A percentile compares a stretch with the other conserved stretches of the same genome.
Evolutionary conservation across 1,139 yeast genomes (phyloP).

Genomic region (Debaryomyces sp.): DNA sequence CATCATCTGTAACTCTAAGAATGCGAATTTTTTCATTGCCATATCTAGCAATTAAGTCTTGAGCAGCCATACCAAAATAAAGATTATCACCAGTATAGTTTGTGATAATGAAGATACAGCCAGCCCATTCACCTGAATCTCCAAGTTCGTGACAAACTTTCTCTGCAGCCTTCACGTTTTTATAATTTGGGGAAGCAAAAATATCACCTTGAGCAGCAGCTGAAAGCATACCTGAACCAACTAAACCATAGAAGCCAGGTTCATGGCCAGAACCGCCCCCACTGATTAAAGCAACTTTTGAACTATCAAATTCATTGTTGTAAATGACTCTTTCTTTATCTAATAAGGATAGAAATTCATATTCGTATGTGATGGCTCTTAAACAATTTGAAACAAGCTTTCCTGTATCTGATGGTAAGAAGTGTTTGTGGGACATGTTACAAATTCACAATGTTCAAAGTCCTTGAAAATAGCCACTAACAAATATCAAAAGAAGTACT

Average conservation of each 20-base stretch:
- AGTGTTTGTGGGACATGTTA: constrained; percentile 18
- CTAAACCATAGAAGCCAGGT: constrained; percentile 49
- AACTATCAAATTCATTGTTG: constrained; percentile 28
- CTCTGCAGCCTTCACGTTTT: constrained; percentile 42
- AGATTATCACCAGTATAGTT: constrained; percentile 37
- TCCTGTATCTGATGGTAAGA: constrained; percentile 22
- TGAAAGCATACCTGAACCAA: constrained; percentile 46
- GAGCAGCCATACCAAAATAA: constrained; percentile 34
- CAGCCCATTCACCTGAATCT: constrained; percentile 23
- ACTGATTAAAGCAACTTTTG: constrained; percentile 36
- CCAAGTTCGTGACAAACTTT: constrained; percentile 12
- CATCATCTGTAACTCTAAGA: constrained; percentile 44
- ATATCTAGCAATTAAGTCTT: constrained; percentile 3
- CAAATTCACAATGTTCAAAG: background rate
- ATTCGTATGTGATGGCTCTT: constrained; percentile 18
- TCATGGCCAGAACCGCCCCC: constrained; percentile 55
- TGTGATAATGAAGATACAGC: constrained; percentile 26
- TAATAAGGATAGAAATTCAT: constrained; percentile 18
- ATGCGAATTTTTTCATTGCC: constrained; percentile 19
- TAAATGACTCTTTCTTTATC: constrained; percentile 39
- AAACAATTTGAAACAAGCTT: constrained; percentile 22
- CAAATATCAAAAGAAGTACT: no score
- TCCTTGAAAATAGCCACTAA: background rate
- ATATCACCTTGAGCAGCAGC: constrained; percentile 51
- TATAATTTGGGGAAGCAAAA: constrained; percentile 48